Conservation (phyloP, 371 early-diverging fungal genomes). For the Mortierella polycephala region DNA sequence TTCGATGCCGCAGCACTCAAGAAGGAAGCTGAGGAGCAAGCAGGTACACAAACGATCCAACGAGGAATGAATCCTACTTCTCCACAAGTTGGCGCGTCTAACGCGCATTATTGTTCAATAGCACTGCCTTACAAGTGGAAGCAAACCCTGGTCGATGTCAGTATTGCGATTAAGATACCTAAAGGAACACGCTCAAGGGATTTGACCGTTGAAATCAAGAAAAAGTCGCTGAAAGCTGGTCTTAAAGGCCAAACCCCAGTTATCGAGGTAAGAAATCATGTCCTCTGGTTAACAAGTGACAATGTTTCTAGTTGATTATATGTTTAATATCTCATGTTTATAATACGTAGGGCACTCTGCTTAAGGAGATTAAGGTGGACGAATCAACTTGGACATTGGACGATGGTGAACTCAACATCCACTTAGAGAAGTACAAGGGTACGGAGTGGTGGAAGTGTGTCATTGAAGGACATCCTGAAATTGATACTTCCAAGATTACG, state of each 20-base stretch:
- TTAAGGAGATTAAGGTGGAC: conserved; percentile 77
- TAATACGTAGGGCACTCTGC: conserved; percentile 74
- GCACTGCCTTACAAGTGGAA: conserved; percentile 83
- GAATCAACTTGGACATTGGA: conserved; percentile 90
- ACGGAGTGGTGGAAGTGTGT: conserved; percentile 95
- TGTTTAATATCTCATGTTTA: background rate
- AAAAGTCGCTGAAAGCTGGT: conserved; percentile 73
- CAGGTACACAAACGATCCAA: conserved; percentile 31
- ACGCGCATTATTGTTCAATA: conserved; percentile 21
- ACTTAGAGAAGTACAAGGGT: conserved; percentile 86
- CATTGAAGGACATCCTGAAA: conserved; percentile 80
- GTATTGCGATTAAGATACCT: conserved; percentile 79
- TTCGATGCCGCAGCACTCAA: conserved; percentile 54
- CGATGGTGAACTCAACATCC: conserved; percentile 78
- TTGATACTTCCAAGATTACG: conserved; percentile 90
- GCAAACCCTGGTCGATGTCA: conserved; percentile 90
- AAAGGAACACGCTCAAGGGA: conserved; percentile 80
- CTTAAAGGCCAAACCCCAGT: conserved; percentile 82
- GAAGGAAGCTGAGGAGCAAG: conserved; percentile 72
- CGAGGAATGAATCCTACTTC: too few relatives aligned
- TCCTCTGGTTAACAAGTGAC: background rate
- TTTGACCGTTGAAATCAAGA: conserved; percentile 75
- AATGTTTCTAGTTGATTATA: background rate
- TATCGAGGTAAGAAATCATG: conserved; percentile 65
- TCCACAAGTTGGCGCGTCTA: background rate